Conservation (phyloP, 768 basidiomycete species). For the Macrolepiota dolichaula region DNA sequence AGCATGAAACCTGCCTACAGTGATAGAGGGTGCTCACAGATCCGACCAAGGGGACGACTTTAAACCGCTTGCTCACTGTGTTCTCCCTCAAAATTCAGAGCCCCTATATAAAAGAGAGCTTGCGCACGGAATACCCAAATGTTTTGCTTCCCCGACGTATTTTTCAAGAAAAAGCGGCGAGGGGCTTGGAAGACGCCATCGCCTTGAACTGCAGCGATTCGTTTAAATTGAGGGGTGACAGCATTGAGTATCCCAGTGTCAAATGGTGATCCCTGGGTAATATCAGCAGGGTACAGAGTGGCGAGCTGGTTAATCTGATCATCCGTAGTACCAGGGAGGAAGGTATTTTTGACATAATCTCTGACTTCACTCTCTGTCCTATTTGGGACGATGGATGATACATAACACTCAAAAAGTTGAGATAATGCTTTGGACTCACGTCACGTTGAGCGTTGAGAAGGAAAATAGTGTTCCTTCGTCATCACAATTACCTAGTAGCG, state of each 20-base stretch:
- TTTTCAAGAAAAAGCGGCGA: slow-evolving; percentile 40
- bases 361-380: slow-evolving; percentile 23
- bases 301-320: slow-evolving; percentile 25
- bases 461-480: slow-evolving; percentile 61
- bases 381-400: neutral
- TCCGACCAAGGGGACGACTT: slow-evolving; percentile 37
- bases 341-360: slow-evolving; percentile 20
- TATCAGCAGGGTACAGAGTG: slow-evolving; percentile 34
- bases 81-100: neutral
- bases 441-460: slow-evolving; percentile 44
- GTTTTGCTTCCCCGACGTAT: slow-evolving; percentile 30
- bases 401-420: neutral
- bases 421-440: slow-evolving; percentile 25
- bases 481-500: slow-evolving; percentile 43
- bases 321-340: slow-evolving; percentile 26
- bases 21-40: slow-evolving; percentile 38
- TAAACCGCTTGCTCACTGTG: slow-evolving; percentile 43
- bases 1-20: neutral
- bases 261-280: slow-evolving; percentile 48
- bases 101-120: neutral
- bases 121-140: slow-evolving; percentile 39
- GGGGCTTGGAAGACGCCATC: slow-evolving; percentile 49
- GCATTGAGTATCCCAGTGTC: slow-evolving; percentile 41
- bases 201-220: slow-evolving; percentile 45
- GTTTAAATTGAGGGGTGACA: slow-evolving; percentile 42